A percentile compares a stretch with the other conserved stretches of the same genome.
Conservation (phyloP, 129 eudicot species). For the Calendula officinalis region DNA sequence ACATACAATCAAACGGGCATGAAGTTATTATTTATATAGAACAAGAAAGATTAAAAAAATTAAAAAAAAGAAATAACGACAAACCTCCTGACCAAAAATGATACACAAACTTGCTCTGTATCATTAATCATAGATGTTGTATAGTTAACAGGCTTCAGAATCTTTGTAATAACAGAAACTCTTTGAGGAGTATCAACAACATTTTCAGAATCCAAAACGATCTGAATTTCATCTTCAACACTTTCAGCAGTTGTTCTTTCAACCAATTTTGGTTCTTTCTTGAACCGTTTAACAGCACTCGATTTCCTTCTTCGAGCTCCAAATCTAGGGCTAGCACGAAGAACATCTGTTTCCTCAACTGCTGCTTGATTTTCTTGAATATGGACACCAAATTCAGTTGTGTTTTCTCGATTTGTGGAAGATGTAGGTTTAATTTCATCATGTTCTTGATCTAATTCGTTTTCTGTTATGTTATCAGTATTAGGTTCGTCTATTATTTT, state of each 20-base stretch:
- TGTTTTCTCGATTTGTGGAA: constrained; percentile 27
- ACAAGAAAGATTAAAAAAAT: neutral
- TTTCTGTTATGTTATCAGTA: constrained; percentile 10
- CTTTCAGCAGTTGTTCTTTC: constrained; percentile 18
- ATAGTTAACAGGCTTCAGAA: constrained; percentile 70
- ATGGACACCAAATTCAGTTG: constrained; percentile 22
- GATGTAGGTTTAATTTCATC: constrained; percentile 36
- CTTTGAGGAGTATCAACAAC: constrained; percentile 21
- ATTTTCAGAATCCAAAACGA: constrained; percentile 17
- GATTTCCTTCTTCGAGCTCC: constrained; percentile 76
- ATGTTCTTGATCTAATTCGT: constrained; percentile 26
- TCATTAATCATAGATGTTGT: constrained; percentile 41
- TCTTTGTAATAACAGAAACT: constrained; percentile 41
- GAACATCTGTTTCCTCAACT: constrained; percentile 27
- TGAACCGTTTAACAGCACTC: constrained; percentile 76
- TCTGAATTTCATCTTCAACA: constrained; percentile 25
- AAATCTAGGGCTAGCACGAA: constrained; percentile 41
- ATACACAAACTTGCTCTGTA: constrained; percentile 55
- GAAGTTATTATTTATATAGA: too few species aligned
- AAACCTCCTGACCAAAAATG: constrained; percentile 76
- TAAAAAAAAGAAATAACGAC: constrained; percentile 23
- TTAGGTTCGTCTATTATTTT: constrained; percentile 41
- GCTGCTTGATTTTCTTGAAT: constrained; percentile 33
- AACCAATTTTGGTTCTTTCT: constrained; percentile 34
- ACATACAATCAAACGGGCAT: too few species aligned